A percentile compares a stretch with the other conserved stretches of the same genome.
Conservation (phyloP, 768 basidiomycete genomes). For the Solioccasus polychromus region DNA sequence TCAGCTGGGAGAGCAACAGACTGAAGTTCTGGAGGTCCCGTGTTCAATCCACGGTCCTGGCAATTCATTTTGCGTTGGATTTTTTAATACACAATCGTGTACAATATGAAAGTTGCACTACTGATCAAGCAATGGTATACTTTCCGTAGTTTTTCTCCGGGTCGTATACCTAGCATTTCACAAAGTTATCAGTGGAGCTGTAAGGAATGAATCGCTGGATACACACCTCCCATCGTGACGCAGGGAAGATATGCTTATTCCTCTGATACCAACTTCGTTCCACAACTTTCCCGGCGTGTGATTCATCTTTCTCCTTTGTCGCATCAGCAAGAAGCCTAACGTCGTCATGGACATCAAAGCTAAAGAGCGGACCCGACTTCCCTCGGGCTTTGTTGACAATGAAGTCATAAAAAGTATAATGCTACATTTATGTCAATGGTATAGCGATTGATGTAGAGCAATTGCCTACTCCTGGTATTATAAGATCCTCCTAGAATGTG, state of each 20-base stretch:
- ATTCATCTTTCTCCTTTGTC: constrained; percentile 96
- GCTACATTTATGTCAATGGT: constrained; percentile 45
- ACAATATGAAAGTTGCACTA: too few relatives aligned
- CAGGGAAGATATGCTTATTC: constrained; percentile 97
- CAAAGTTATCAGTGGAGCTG: constrained; percentile 1
- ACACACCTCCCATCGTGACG: constrained; percentile 91
- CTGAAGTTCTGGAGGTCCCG: constrained; percentile 64
- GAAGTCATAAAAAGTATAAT: constrained; percentile 98
- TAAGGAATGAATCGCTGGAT: not conserved
- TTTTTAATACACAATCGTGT: not conserved
- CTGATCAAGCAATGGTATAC: constrained; percentile 68
- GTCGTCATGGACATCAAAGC: constrained; percentile 99
- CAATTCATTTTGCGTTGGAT: constrained; percentile 24
- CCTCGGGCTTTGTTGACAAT: constrained; percentile 98
- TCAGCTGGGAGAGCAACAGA: constrained; percentile 78
- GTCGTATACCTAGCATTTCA: constrained; percentile 68
- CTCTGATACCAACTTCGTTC: constrained; percentile 94
- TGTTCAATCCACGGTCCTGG: constrained; percentile 57
- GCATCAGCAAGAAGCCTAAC: constrained; percentile 93
- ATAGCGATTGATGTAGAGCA: not conserved
- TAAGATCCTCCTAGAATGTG: constrained; percentile 79
- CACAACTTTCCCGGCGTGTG: constrained; percentile 97
- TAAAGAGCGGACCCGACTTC: constrained; percentile 97
- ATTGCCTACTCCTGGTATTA: constrained; percentile 85
- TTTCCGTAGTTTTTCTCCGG: constrained; percentile 93